Evolutionary conservation across 78 protist species (phyloP), one percentile per base, ranked within the genome.

Genomic region (Dictyostelium citrinum): DNA sequence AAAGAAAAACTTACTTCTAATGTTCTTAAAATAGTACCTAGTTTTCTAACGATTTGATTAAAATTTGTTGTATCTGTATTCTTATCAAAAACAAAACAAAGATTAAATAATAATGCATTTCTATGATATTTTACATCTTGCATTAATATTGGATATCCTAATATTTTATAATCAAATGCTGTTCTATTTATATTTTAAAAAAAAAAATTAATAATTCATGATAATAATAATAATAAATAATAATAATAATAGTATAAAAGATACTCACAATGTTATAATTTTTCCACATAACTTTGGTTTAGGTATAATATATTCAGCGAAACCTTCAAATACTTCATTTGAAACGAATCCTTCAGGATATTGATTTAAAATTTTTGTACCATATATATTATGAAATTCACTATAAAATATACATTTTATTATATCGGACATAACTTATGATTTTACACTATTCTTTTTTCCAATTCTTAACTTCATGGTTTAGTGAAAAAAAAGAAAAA

Each of bases 271-370:
- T 27, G 96, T 61, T 8, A 95, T 71, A 4, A 91, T 91, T 22
- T 75, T 60, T 41, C 95, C 93, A 67, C 96, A 91, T 31, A 95
- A 45, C 46, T 84, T 81, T 55, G 97, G 96, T 82, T 95, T 95
- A 2, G 97, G 85, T 77, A 95, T 84, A n/a, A 95, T 75, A 71
- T 82, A 93, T 82, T 95, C 97, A n/a, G 88, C 68, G 20, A 95
- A 43, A 58, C 90, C 94, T 58, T 95, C 96, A 39, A 93, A 95
- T 29, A 35, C 94, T 24, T 95, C 97, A 60, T 81, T 77, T 10
- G 77, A 6, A 12, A 90, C 55, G 17, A 51, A 33, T n/a, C 90
- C 93, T 77, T 91, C 91, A 0, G 97, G 97, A 68, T 43, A 76
- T 58, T 94, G 95, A 49, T 74, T 71, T 1, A 84, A 45, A 24